Percentiles rank a stretch among this genome's conserved stretches.
Conservation (phyloP, 2,329 filamentous ascomycete genomes). For the Emydomyces testavorans region DNA sequence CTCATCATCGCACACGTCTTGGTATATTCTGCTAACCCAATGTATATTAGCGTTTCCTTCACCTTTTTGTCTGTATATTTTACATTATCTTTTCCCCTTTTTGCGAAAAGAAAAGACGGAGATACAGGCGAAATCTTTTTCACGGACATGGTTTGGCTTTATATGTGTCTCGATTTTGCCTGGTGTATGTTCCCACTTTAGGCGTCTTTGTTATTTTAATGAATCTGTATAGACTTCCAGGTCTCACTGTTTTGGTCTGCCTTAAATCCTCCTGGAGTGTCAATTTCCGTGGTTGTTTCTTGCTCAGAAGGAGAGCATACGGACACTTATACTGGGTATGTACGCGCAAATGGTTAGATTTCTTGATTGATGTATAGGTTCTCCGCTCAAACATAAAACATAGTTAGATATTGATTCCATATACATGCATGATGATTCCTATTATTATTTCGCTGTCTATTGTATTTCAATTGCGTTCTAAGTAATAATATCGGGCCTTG, state of each 20-base stretch:
- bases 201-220: not conserved
- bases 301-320: not conserved
- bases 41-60: constrained; percentile 2
- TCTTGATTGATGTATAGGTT: not conserved
- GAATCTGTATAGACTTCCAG: not conserved
- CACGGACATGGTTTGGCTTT: not conserved
- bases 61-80: not conserved
- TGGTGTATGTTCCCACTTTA: not conserved
- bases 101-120: not conserved
- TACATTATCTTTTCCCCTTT: not conserved
- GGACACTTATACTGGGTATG: too few relatives aligned
- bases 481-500: too few relatives aligned
- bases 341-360: too few relatives aligned
- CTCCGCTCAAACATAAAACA: too few relatives aligned
- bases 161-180: not conserved
- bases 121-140: constrained; percentile 1
- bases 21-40: too few relatives aligned
- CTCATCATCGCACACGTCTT: too few relatives aligned
- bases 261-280: not conserved
- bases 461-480: not conserved
- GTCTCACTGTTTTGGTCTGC: not conserved
- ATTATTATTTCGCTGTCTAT: too few relatives aligned
- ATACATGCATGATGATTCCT: too few relatives aligned
- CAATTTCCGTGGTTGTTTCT: not conserved
- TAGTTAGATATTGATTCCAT: not conserved